A percentile compares a stretch with the other conserved stretches of the same genome.
Evolutionary conservation across 2,329 filamentous ascomycete genomes (phyloP).

Genomic region (Ascosphaera apis): DNA sequence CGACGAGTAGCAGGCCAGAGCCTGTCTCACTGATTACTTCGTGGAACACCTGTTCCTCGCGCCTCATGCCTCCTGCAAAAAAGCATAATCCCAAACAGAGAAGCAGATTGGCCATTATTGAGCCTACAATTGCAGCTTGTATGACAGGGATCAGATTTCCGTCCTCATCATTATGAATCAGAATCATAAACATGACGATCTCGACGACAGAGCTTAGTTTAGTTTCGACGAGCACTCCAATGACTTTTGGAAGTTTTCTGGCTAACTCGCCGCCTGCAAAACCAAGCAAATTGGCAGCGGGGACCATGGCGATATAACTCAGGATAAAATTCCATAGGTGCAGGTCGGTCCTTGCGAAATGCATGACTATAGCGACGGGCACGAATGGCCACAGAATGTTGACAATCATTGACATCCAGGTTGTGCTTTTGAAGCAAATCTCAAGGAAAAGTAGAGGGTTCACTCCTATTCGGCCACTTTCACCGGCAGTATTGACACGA

Average conservation of each 20-base stretch:
- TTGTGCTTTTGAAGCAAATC: conserved; percentile 41
- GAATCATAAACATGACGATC: conserved; percentile 59
- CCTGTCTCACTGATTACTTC: conserved; percentile 58
- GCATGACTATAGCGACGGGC: conserved; percentile 44
- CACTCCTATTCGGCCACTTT: conserved; percentile 44
- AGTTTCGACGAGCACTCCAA: conserved; percentile 27
- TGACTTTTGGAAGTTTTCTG: conserved; percentile 51
- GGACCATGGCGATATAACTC: conserved; percentile 56
- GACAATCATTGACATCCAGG: conserved; percentile 37
- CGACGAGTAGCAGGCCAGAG: conserved; percentile 52
- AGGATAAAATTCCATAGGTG: conserved; percentile 44
- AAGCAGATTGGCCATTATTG: conserved; percentile 59
- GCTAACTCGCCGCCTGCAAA: conserved; percentile 52
- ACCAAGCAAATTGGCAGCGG: conserved; percentile 50
- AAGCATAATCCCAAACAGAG: conserved; percentile 64
- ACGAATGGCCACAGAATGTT: conserved; percentile 58
- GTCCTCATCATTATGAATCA: conserved; percentile 32
- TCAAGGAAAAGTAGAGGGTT: conserved; percentile 39
- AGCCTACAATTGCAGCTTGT: conserved; percentile 62
- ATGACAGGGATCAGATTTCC: conserved; percentile 41
- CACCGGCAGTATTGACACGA: conserved; percentile 26
- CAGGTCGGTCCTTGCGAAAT: conserved; percentile 31
- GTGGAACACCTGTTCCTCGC: conserved; percentile 48
- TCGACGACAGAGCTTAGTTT: conserved; percentile 53
- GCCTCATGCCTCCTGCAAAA: conserved; percentile 46